Evolutionary conservation across 768 basidiomycete genomes (phyloP).

Genomic region (Termitomyces sp.): DNA sequence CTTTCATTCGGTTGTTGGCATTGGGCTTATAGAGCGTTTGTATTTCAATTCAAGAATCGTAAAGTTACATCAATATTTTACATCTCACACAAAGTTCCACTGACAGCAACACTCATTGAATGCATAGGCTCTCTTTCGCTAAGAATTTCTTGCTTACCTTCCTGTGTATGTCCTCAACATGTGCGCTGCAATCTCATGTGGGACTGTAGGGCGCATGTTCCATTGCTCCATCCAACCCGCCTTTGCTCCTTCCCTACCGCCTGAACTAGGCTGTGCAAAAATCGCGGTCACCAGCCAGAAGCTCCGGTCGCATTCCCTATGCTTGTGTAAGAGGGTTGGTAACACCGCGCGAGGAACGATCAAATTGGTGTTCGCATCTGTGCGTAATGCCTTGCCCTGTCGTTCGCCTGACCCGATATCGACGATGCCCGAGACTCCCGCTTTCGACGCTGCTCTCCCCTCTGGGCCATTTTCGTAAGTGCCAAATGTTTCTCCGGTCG

Average conservation of each 20-base stretch:
- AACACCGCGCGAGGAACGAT: constrained; percentile 39
- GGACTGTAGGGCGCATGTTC: constrained; percentile 4
- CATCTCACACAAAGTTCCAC: constrained; percentile 26
- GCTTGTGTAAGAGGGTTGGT: constrained; percentile 53
- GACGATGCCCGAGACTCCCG: constrained; percentile 59
- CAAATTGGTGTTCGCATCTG: constrained; percentile 56
- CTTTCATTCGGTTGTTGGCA: constrained; percentile 32
- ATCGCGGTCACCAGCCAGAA: constrained; percentile 55
- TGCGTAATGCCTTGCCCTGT: constrained; percentile 43
- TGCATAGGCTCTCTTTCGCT: constrained; percentile 27
- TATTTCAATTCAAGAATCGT: not conserved
- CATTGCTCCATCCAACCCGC: constrained; percentile 6
- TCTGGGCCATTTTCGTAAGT: constrained; percentile 42
- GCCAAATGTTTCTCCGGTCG: constrained; percentile 36
- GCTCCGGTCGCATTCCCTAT: constrained; percentile 33
- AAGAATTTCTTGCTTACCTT: not conserved
- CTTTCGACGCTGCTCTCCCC: constrained; percentile 50
- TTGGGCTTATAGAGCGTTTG: not conserved
- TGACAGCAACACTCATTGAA: constrained; percentile 61
- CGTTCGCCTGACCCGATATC: constrained; percentile 35
- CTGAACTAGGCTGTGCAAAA: constrained; percentile 4
- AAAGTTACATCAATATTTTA: not conserved
- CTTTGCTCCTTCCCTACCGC: not conserved
- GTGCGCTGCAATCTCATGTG: not conserved
- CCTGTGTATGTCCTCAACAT: not conserved